Conservation (phyloP, 352 stramenopile genomes). For the Phytophthora pisi region DNA sequence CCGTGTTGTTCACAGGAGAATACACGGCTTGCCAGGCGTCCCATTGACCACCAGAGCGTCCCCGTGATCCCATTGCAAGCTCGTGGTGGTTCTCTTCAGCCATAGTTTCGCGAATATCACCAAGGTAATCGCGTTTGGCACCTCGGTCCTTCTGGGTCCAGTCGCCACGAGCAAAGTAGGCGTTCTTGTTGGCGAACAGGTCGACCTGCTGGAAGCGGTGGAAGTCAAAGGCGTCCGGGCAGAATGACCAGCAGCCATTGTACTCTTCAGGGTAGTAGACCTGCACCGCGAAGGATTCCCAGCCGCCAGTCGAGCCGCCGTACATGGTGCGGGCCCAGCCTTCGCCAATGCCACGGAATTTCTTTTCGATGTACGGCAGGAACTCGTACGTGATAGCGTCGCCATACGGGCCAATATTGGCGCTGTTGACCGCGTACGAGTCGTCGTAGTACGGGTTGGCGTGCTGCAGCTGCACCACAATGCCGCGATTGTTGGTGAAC, state of each 20-base stretch:
- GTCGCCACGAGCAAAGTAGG: constrained; percentile 70
- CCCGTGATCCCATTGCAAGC: constrained; percentile 60
- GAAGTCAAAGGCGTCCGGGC: constrained; percentile 78
- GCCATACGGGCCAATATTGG: constrained; percentile 76
- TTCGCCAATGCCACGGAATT: constrained; percentile 68
- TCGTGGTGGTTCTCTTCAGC: constrained; percentile 81
- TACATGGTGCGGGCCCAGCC: constrained; percentile 80
- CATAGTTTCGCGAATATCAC: constrained; percentile 75
- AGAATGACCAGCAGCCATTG: constrained; percentile 86
- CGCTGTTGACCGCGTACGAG: constrained; percentile 79
- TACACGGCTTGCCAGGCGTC: constrained; percentile 80
- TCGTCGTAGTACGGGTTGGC: constrained; percentile 85
- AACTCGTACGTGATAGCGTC: constrained; percentile 83
- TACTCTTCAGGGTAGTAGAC: constrained; percentile 82
- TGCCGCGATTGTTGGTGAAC: constrained; percentile 52
- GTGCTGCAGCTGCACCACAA: constrained; percentile 80
- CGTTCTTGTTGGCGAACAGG: constrained; percentile 63
- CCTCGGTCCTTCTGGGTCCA: constrained; percentile 78
- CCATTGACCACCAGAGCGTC: constrained; percentile 74
- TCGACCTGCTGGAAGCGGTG: constrained; percentile 78
- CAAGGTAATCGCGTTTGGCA: constrained; percentile 64
- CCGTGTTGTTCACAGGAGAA: constrained; percentile 61
- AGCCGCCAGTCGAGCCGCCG: constrained; percentile 72
- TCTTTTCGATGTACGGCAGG: constrained; percentile 61
- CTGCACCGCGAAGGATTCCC: constrained; percentile 76